phyloP scores from a whole-genome alignment of 2,329 filamentous ascomycete genomes.

The Tolypocladium tundrense region DNA sequence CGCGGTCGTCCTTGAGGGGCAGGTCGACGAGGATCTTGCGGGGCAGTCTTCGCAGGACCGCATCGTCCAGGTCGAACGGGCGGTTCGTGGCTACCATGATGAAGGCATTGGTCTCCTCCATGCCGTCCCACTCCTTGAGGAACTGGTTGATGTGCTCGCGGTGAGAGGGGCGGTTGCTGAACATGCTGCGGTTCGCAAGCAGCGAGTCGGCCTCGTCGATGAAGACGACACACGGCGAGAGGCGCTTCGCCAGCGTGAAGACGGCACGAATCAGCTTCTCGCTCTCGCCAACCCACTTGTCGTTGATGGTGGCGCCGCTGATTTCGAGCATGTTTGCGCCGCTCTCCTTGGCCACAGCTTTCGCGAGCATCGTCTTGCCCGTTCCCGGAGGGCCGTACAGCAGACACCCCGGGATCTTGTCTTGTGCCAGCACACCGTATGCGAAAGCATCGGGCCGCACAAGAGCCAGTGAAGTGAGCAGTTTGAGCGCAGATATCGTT shows the following conservation, averaged over 20 bases:
- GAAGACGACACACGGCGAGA: slow-evolving; percentile 88
- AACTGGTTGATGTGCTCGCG: slow-evolving; percentile 96
- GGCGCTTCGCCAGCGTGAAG: slow-evolving; percentile 82
- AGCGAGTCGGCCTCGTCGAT: slow-evolving; percentile 95
- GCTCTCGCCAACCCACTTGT: slow-evolving; percentile 92
- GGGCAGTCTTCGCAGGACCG: slow-evolving; percentile 67
- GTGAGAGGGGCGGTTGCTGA: slow-evolving; percentile 58
- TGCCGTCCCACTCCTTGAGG: slow-evolving; percentile 90
- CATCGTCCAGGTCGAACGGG: slow-evolving; percentile 88
- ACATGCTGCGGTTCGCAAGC: slow-evolving; percentile 64
- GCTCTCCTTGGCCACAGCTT: slow-evolving; percentile 58
- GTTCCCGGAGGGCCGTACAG: slow-evolving; percentile 83
- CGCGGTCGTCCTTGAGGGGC: slow-evolving; percentile 54
- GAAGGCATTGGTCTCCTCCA: slow-evolving; percentile 73
- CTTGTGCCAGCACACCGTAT: slow-evolving; percentile 84
- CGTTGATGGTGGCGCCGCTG: slow-evolving; percentile 82
- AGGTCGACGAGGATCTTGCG: slow-evolving; percentile 65
- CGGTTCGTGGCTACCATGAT: slow-evolving; percentile 98
- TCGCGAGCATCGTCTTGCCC: slow-evolving; percentile 60
- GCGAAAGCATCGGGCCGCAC: slow-evolving; percentile 88
- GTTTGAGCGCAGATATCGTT: slow-evolving; percentile 79
- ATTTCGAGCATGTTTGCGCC: slow-evolving; percentile 74
- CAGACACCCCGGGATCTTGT: slow-evolving; percentile 82
- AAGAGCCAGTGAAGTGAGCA: slow-evolving; percentile 78
- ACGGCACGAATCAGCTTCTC: slow-evolving; percentile 94